Evolutionary conservation across 305 asterid species (phyloP), one percentile per base, ranked within the genome.

Genomic region (Andrographis paniculata): DNA sequence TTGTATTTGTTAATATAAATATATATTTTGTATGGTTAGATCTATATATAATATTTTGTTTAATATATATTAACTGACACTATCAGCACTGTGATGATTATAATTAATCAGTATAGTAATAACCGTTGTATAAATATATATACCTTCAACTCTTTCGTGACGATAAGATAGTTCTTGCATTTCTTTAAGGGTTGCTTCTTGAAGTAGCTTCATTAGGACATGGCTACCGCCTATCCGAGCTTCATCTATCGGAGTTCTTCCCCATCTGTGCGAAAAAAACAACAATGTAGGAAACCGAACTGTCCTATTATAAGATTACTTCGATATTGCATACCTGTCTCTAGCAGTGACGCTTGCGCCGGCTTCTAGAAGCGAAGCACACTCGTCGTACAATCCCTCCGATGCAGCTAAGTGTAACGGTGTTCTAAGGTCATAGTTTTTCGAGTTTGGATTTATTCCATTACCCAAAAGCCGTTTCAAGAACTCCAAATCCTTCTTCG

Each of bases 381-480:
- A 59, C 48, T 45, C 63, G 27, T 51, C 45, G 52, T 48, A 67
- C 47, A 75, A 22, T 17, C 85, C 94, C 57, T 80, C 80, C 39
- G 92, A 75, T 46, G 92, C 82, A 60, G 92, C 85, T 48, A 84
- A 24, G 50, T 84, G 94, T 35, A 84, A 74, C 16, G 94, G 87
- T 9, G 92, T 77, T 41, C 88, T 61, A 20, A 64, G 68, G 43
- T 80, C 85, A 53, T 77, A 84, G 50, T 73, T 75, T 61, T 66
- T 80, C 54, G 91, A 72, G 63, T 83, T 83, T 0, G 94, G 87
- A 71, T 79, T 73, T 7, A 74, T 60, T 19, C 91, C 92, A 37
- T 59, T 58, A 18, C 41, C 63, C 70, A 83, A 43, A 27, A 83
- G 51, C 58, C 84, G 58, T 42, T 42, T 61, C 43, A 83, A 27